Evolutionary conservation across 495 filamentous ascomycete genomes (phyloP).

Genomic region (Beverwykella pulmonaria): DNA sequence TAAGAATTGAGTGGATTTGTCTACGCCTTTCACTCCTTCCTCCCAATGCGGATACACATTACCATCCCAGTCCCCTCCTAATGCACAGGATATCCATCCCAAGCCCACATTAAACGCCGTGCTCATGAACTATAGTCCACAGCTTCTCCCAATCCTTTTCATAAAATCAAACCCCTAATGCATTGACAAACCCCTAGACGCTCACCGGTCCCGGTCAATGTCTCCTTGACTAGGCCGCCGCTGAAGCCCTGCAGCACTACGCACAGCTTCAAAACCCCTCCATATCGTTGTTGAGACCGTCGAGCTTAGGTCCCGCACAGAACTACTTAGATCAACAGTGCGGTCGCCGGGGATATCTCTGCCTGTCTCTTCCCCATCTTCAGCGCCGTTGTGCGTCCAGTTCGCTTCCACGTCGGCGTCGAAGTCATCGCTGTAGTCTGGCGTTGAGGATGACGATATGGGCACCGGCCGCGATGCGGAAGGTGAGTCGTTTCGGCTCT

Average conservation of each 20-base stretch:
- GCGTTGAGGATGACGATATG: background rate
- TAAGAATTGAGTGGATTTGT: constrained; percentile 19
- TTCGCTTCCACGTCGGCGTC: constrained; percentile 33
- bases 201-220: constrained; percentile 33
- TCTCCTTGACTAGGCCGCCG: constrained; percentile 23
- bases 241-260: constrained; percentile 26
- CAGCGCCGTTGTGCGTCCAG: constrained; percentile 20
- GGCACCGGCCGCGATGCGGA: constrained; percentile 44
- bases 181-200: background rate
- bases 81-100: constrained; percentile 2
- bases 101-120: background rate
- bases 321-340: constrained; percentile 17
- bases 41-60: background rate
- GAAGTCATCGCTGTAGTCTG: constrained; percentile 1
- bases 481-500: constrained; percentile 51
- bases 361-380: constrained; percentile 9
- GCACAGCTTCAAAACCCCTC: constrained; percentile 32
- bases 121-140: background rate
- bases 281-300: constrained; percentile 28
- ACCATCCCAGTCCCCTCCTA: background rate
- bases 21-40: background rate
- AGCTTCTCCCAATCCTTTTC: background rate
- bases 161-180: background rate
- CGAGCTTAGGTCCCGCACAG: constrained; percentile 21
- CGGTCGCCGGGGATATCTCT: background rate